phyloP scores from a whole-genome alignment of 352 stramenopile genomes.

The Pythium utonaiense region DNA sequence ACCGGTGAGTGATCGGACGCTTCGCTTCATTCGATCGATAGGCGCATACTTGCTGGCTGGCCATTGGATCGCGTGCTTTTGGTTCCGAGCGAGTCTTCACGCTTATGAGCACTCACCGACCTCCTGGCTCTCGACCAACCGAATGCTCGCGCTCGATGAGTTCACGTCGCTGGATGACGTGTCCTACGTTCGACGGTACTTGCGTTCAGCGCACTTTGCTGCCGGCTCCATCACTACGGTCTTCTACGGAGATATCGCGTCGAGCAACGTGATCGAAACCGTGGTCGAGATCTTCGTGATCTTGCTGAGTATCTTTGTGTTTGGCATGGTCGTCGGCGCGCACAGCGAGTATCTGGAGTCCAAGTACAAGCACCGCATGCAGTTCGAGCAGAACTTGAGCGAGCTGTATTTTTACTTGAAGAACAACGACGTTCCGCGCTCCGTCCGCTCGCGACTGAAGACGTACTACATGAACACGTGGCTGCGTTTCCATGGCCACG shows the following conservation, averaged over 20 bases:
- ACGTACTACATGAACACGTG: constrained; percentile 71
- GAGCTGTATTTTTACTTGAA: constrained; percentile 60
- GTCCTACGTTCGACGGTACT: constrained; percentile 41
- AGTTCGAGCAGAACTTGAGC: constrained; percentile 66
- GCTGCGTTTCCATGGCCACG: constrained; percentile 59
- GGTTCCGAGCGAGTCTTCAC: constrained; percentile 48
- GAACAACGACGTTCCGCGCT: constrained; percentile 51
- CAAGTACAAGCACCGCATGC: constrained; percentile 62
- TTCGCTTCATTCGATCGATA: constrained; percentile 53
- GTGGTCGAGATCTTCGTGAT: constrained; percentile 56
- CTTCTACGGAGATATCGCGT: constrained; percentile 68
- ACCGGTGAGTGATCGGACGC: constrained; percentile 38
- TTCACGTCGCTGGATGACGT: constrained; percentile 41
- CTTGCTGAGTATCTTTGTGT: constrained; percentile 65
- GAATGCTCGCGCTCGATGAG: constrained; percentile 48
- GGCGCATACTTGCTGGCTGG: constrained; percentile 45
- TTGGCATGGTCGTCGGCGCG: constrained; percentile 59
- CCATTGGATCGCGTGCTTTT: constrained; percentile 73
- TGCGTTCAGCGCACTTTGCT: constrained; percentile 57
- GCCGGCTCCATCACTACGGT: constrained; percentile 64
- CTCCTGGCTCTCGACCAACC: constrained; percentile 52
- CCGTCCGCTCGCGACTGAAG: constrained; percentile 45
- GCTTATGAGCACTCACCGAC: constrained; percentile 42
- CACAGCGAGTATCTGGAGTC: constrained; percentile 58
- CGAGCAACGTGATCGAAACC: constrained; percentile 56